Evolutionary conservation across 1,284 basidiomycete genomes (phyloP).

Genomic region (Fomitopsis schrenkii): DNA sequence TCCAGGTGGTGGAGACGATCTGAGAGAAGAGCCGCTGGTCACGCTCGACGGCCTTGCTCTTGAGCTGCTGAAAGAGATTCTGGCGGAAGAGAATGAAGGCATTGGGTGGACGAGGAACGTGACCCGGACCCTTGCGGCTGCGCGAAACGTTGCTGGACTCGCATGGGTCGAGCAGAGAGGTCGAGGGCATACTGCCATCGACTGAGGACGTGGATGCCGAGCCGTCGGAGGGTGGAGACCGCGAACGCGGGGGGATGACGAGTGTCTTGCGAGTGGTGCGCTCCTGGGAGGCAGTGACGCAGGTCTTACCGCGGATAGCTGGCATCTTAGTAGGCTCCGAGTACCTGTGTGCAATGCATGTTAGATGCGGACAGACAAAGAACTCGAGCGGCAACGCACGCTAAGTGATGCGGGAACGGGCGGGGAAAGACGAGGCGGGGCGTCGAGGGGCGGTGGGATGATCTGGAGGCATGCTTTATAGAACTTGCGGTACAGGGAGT

Average conservation of each 20-base stretch:
- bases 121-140: constrained; percentile 29
- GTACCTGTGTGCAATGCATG: background rate
- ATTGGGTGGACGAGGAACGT: constrained; percentile 81
- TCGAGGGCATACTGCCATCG: background rate
- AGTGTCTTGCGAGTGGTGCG: background rate
- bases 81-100: constrained; percentile 86
- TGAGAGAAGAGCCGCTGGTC: constrained; percentile 58
- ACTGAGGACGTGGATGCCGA: background rate
- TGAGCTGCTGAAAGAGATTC: constrained; percentile 48
- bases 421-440: background rate
- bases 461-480: background rate
- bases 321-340: background rate
- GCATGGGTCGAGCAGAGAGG: background rate
- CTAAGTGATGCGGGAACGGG: background rate
- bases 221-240: background rate
- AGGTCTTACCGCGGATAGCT: background rate
- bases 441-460: background rate
- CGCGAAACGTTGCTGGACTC: background rate
- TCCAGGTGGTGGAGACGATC: constrained; percentile 54
- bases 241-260: background rate
- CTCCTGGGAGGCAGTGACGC: background rate
- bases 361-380: background rate
- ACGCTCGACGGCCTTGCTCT: constrained; percentile 37
- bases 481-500: background rate
- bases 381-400: background rate